Conservation (phyloP, 305 asterid species). For the Fraxinus paxiana region DNA sequence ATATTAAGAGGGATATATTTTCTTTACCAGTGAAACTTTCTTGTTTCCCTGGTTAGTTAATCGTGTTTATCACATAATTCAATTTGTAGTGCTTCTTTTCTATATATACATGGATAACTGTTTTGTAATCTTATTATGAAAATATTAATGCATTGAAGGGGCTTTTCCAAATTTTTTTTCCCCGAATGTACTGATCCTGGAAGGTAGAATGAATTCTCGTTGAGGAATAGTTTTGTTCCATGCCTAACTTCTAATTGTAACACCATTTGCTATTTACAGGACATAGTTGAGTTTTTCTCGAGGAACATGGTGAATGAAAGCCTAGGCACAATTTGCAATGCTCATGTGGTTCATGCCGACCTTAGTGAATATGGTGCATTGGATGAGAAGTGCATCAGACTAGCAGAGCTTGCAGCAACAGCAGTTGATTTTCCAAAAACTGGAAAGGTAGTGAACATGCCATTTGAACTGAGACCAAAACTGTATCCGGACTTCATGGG, state of each 20-base stretch:
- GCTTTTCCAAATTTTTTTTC: not conserved
- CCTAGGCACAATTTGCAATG: constrained; percentile 84
- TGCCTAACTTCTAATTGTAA: constrained; percentile 3
- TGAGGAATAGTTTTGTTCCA: not conserved
- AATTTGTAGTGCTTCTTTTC: not conserved
- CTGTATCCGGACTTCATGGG: constrained; percentile 93
- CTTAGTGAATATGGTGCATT: constrained; percentile 63
- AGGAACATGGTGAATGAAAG: constrained; percentile 76
- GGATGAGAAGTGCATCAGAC: constrained; percentile 72
- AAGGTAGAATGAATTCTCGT: not conserved
- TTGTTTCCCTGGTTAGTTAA: not conserved
- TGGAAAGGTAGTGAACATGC: constrained; percentile 67
- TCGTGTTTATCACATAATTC: not conserved
- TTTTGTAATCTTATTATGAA: not conserved
- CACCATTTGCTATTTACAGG: constrained; percentile 41
- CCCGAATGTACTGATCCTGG: not conserved
- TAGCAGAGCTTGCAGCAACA: constrained; percentile 90
- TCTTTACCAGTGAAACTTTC: not conserved
- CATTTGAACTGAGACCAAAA: constrained; percentile 55
- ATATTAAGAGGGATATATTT: not conserved
- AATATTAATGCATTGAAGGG: not conserved
- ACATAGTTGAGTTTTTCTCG: constrained; percentile 64
- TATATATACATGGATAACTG: not conserved
- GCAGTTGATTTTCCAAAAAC: constrained; percentile 96
- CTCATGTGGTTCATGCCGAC: constrained; percentile 89